phyloP scores from a whole-genome alignment of 2,329 filamentous ascomycete species.

The Botrytis medusae region DNA sequence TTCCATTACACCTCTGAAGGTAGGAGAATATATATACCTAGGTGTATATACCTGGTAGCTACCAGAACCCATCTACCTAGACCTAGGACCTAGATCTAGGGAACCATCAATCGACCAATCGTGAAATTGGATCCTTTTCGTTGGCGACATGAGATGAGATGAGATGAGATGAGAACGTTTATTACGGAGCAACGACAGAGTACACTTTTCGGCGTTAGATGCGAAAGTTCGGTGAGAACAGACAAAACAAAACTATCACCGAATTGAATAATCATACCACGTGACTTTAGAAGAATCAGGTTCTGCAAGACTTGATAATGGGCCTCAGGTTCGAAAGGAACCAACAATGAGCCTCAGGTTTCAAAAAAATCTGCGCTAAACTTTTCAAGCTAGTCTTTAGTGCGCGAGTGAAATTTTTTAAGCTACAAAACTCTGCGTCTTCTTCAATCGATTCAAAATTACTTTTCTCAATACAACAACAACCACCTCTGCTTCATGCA shows the following conservation, averaged over 20 bases:
- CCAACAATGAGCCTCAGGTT: not conserved
- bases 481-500: constrained; percentile 26
- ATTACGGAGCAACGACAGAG: not conserved
- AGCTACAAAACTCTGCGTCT: constrained; percentile 17
- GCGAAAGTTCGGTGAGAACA: not conserved
- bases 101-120: not conserved
- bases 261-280: not conserved
- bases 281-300: not conserved
- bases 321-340: too few relatives aligned
- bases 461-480: constrained; percentile 25
- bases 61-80: not conserved
- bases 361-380: not conserved
- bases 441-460: not conserved
- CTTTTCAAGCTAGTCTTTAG: constrained; percentile 10
- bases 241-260: not conserved
- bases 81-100: not conserved
- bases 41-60: not conserved
- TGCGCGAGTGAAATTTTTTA: constrained; percentile 11
- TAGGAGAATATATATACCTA: not conserved
- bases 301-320: too few relatives aligned
- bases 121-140: not conserved
- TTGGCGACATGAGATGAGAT: not conserved
- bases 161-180: constrained; percentile 15
- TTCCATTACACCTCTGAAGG: constrained; percentile 1
- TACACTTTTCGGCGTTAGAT: constrained; percentile 5